Evolutionary conservation across 257 asterid genomes (phyloP).

Genomic region (Cynanchum wilfordii): DNA sequence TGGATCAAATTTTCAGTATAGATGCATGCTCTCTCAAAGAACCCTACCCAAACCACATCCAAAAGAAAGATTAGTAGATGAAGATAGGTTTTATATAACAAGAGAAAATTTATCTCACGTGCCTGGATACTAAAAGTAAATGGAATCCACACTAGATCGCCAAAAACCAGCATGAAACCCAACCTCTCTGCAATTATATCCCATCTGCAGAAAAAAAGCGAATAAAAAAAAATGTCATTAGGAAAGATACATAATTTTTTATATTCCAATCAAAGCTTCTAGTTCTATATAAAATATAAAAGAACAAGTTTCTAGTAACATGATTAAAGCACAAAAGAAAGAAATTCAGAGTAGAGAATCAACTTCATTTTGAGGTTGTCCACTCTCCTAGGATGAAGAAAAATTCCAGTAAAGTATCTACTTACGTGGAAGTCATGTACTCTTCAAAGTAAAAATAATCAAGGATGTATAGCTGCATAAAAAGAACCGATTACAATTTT

Average conservation of each 20-base stretch:
- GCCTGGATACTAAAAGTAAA: conserved; percentile 98
- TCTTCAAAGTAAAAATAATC: conserved; percentile 91
- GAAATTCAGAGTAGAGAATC: not conserved
- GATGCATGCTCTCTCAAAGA: not conserved
- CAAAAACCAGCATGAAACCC: conserved; percentile 98
- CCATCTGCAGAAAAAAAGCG: conserved; percentile 50
- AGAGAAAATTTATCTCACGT: conserved; percentile 15
- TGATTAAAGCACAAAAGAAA: not conserved
- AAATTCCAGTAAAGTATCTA: conserved; percentile 3
- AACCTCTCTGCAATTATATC: conserved; percentile 96
- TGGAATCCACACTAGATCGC: conserved; percentile 96
- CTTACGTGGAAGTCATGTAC: conserved; percentile 99
- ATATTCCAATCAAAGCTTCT: not conserved
- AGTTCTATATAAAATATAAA: not conserved
- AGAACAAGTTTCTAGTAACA: not conserved
- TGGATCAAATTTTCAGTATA: not conserved
- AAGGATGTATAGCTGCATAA: conserved; percentile 70
- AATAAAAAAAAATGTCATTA: not conserved
- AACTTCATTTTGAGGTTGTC: not conserved
- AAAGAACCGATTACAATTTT: not conserved
- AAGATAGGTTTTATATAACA: not conserved
- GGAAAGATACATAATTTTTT: not conserved
- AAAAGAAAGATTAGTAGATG: not conserved
- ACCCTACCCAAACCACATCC: not conserved
- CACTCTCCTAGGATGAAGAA: not conserved